phyloP scores from a whole-genome alignment of 129 eudicot species.

The Flaveria trinervia region DNA sequence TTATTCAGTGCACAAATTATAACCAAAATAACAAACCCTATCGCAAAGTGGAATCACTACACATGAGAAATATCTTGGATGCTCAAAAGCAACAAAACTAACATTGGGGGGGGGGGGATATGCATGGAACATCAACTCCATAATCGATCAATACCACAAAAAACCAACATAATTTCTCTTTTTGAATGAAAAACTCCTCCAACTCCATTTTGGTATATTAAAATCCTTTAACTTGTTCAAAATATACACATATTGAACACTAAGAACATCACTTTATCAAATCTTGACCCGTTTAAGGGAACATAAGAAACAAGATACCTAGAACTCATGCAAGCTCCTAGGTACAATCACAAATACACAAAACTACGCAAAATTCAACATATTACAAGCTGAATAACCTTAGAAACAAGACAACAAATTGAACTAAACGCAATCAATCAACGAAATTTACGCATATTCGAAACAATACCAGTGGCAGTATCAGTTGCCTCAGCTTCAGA shows the following conservation, averaged over 20 bases:
- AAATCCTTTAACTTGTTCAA: background rate
- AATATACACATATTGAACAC: background rate
- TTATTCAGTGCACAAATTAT: background rate
- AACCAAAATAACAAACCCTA: background rate
- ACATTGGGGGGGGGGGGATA: background rate
- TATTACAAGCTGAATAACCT: background rate
- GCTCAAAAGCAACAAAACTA: conserved; percentile 13
- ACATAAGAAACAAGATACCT: background rate
- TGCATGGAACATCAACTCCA: background rate
- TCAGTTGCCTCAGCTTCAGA: conserved; percentile 60
- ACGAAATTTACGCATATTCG: background rate
- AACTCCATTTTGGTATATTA: background rate
- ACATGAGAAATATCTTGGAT: background rate
- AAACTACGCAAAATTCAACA: conserved; percentile 12
- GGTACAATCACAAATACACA: conserved; percentile 12
- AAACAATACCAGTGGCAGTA: conserved; percentile 47
- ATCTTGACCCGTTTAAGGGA: too few species aligned
- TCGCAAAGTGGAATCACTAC: background rate
- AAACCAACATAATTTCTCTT: background rate
- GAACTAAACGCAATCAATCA: background rate
- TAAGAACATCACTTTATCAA: too few species aligned
- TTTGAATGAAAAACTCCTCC: background rate
- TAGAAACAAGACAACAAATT: background rate
- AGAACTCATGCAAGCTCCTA: background rate
- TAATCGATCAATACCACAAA: background rate